phyloP scores from a whole-genome alignment of 176 grass and related monocot genomes.

The Carex pumila region DNA sequence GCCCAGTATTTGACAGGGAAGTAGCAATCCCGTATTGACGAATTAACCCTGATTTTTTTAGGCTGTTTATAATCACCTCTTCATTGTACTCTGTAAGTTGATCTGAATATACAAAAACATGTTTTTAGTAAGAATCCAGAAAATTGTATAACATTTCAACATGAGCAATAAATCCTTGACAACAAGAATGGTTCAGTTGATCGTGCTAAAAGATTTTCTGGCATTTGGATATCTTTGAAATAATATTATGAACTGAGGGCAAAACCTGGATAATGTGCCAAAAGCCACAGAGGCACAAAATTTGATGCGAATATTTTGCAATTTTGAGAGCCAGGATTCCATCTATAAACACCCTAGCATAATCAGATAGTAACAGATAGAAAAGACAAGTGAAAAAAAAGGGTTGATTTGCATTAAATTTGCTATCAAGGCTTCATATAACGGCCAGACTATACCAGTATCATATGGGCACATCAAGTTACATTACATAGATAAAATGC shows the following conservation, averaged over 20 bases:
- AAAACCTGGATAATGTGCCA: constrained; percentile 50
- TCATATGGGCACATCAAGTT: background rate
- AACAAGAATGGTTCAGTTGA: background rate
- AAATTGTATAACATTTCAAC: background rate
- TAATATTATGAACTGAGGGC: background rate
- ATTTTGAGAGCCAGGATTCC: constrained; percentile 54
- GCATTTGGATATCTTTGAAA: background rate
- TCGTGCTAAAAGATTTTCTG: background rate
- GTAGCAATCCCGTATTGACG: constrained; percentile 64
- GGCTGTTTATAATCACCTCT: constrained; percentile 47
- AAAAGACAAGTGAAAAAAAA: background rate
- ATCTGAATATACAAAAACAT: constrained; percentile 12
- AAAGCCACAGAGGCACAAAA: constrained; percentile 72
- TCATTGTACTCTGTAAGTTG: constrained; percentile 20
- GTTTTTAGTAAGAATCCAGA: background rate
- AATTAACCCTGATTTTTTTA: constrained; percentile 65
- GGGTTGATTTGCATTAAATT: background rate
- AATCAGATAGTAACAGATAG: constrained; percentile 6
- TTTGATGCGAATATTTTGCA: constrained; percentile 69
- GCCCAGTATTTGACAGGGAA: constrained; percentile 61
- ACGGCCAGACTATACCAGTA: background rate
- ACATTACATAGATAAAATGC: too few species aligned
- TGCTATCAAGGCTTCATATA: background rate
- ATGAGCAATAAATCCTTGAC: background rate
- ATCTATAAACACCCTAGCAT: constrained; percentile 51